Conservation (phyloP, 768 basidiomycete genomes). For the Pholiota conissans region DNA sequence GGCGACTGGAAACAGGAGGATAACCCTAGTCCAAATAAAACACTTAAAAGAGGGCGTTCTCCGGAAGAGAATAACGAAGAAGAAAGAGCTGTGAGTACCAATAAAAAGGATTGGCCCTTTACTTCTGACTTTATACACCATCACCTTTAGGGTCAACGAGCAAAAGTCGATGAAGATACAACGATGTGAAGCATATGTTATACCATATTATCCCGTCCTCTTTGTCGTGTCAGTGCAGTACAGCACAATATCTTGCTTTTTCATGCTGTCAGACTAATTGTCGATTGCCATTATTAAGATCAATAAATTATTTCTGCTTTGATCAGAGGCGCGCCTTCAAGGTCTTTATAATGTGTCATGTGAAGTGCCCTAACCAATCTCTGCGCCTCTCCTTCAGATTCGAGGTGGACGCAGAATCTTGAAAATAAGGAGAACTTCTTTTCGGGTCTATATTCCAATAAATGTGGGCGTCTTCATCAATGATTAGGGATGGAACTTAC, state of each 20-base stretch:
- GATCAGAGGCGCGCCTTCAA: slow-evolving; percentile 20
- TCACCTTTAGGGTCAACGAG: slow-evolving; percentile 50
- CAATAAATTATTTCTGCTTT: slow-evolving; percentile 39
- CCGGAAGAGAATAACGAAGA: slow-evolving; percentile 68
- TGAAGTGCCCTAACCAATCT: slow-evolving; percentile 64
- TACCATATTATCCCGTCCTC: slow-evolving; percentile 25
- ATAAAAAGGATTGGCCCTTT: background rate
- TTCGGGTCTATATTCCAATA: slow-evolving; percentile 27
- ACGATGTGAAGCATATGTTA: too few species aligned
- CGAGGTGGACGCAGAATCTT: slow-evolving; percentile 55
- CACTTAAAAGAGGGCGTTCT: slow-evolving; percentile 71
- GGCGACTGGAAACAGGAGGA: slow-evolving; percentile 82
- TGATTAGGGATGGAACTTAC: slow-evolving; percentile 36
- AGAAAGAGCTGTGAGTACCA: slow-evolving; percentile 49
- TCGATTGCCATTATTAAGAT: slow-evolving; percentile 11
- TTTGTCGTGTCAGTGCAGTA: slow-evolving; percentile 1
- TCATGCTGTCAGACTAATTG: background rate
- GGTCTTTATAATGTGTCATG: slow-evolving; percentile 44
- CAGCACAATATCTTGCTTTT: slow-evolving; percentile 5
- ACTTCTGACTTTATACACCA: slow-evolving; percentile 4
- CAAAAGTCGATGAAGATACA: slow-evolving; percentile 66
- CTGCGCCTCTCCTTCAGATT: slow-evolving; percentile 65
- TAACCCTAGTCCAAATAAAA: slow-evolving; percentile 33
- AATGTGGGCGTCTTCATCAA: background rate
- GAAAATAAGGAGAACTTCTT: slow-evolving; percentile 45